Base-by-base conservation (phyloP, 352 stramenopile species). In the Halophytophthora batemanensis region DNA sequence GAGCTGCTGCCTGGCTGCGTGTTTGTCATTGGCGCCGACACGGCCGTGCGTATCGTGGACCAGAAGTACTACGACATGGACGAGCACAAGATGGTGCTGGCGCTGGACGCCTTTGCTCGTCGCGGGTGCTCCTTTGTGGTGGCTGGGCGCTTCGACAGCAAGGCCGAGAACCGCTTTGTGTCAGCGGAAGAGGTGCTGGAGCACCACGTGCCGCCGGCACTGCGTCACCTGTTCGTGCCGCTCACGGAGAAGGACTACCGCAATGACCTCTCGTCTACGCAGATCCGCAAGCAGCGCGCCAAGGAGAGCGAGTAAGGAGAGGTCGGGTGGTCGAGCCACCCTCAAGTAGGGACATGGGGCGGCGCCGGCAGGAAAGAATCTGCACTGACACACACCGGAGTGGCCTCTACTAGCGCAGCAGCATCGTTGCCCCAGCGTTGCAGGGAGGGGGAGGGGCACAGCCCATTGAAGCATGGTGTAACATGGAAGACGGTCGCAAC, bases 11-110 rank as follows among this genome's bases (percentile, higher is more conserved):
- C 67, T 28, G 56, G 64, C 13, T 96, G 86, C 25, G 64, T 66
- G 14, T 96, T 97, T 40, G 63, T 95, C 13, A 82, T 97, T 51
- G 90, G 90, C 22, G 90, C 85, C 8, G 90, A 97, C 42, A 97
- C 90, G 8, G 82, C 85, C 8, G 61, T 90, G 34, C 80, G 90
- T 6, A 69, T 97, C 19, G 66, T 97, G 11, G 77, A 97, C 66
- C 82, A 86, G 29, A 97, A 96, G 48, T 97, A 97, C 54, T 97
- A 97, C 49, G 73, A 61, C 23, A 74, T 79, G 54, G 69, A 91
- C 48, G 64, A 77, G 48, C 64, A 80, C 45, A 71, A 81, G 45
- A 95, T 97, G 76, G 65, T 85, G 22, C 50, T 89, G 43, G 72
- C 82, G 2, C 50, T 97, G 45, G 55, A 86, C 18, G 53, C 79